Percentiles rank a stretch among this genome's conserved stretches.
Conservation (phyloP, 768 basidiomycete species). For the Mycena kentingensis region DNA sequence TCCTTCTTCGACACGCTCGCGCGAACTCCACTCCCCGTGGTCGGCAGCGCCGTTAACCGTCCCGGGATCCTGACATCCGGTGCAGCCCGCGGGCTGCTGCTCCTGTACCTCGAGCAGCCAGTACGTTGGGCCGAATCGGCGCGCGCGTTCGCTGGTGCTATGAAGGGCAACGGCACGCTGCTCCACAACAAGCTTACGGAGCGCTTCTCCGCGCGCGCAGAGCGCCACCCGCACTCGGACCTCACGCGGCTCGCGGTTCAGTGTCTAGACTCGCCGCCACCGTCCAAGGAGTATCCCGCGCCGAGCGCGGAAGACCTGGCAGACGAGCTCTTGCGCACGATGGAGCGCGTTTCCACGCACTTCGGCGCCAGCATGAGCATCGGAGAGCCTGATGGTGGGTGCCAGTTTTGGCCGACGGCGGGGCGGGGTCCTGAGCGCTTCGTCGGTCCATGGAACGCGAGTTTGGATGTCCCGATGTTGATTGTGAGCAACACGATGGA, state of each 20-base stretch:
- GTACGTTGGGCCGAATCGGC: conserved; percentile 20
- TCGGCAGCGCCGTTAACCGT: conserved; percentile 11
- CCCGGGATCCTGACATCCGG: conserved; percentile 27
- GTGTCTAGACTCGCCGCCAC: conserved; percentile 27
- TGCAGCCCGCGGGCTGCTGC: conserved; percentile 25
- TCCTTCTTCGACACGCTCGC: conserved; percentile 26
- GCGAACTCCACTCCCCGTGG: conserved; percentile 17
- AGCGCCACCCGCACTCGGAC: conserved; percentile 8
- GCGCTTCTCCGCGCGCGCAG: neutral
- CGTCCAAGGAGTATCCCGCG: neutral
- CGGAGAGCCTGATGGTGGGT: conserved; percentile 27
- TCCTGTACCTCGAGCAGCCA: conserved; percentile 23
- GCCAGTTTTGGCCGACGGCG: conserved; percentile 26
- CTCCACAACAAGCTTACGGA: conserved; percentile 19
- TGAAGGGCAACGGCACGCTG: conserved; percentile 26
- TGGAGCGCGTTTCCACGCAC: conserved; percentile 22
- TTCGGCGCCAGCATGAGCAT: conserved; percentile 24
- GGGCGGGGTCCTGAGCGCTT: conserved; percentile 28
- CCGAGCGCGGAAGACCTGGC: conserved; percentile 13
- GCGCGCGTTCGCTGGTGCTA: conserved; percentile 14
- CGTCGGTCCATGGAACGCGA: conserved; percentile 31
- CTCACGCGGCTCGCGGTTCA: conserved; percentile 25
- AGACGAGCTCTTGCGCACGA: conserved; percentile 11
- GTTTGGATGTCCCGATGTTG: conserved; percentile 27
- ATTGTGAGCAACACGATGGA: conserved; percentile 29